A percentile compares a stretch with the other conserved stretches of the same genome.
Evolutionary conservation across 2,329 filamentous ascomycete species (phyloP).

Genomic region (Xylariaceae sp.): DNA sequence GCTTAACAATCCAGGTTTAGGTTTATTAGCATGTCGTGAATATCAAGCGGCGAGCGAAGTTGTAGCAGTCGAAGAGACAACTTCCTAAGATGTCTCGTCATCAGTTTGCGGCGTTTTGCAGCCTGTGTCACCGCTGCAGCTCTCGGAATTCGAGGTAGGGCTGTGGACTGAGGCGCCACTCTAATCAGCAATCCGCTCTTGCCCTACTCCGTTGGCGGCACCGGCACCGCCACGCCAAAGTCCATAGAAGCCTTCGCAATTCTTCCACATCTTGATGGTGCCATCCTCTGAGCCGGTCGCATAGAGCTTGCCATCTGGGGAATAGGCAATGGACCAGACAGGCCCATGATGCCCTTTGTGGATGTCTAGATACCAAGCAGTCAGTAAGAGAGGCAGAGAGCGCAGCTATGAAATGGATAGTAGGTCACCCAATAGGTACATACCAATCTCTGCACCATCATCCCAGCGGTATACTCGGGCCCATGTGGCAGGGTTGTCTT

Average conservation of each 20-base stretch:
- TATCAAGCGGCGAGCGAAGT: too few species aligned
- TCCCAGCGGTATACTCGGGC: conserved; percentile 93
- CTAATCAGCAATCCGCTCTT: conserved; percentile 39
- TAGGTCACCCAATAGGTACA: conserved; percentile 25
- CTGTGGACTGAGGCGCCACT: conserved; percentile 19
- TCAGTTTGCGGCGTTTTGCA: conserved; percentile 10
- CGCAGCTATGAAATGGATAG: conserved; percentile 9
- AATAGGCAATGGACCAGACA: conserved; percentile 94
- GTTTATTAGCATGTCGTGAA: too few species aligned
- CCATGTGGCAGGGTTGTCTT: conserved; percentile 87
- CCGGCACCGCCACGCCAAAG: conserved; percentile 55
- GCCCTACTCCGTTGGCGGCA: conserved; percentile 23
- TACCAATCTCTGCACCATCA: conserved; percentile 73
- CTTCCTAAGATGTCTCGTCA: conserved; percentile 14
- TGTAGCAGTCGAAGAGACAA: conserved; percentile 7
- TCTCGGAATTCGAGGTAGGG: conserved; percentile 13
- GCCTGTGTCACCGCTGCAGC: conserved; percentile 5
- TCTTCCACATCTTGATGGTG: conserved; percentile 90
- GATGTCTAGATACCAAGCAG: conserved; percentile 56
- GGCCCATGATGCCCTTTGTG: conserved; percentile 97
- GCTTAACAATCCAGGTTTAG: too few species aligned
- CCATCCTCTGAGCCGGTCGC: conserved; percentile 96
- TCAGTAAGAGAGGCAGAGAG: conserved; percentile 5
- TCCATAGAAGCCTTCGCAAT: conserved; percentile 63
- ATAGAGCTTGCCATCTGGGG: conserved; percentile 92